These are phyloP conservation scores for Pseudocercospora macadamiae DNA, from an alignment of 2,329 filamentous ascomycete species.

Conservation along the genomic window DNA sequence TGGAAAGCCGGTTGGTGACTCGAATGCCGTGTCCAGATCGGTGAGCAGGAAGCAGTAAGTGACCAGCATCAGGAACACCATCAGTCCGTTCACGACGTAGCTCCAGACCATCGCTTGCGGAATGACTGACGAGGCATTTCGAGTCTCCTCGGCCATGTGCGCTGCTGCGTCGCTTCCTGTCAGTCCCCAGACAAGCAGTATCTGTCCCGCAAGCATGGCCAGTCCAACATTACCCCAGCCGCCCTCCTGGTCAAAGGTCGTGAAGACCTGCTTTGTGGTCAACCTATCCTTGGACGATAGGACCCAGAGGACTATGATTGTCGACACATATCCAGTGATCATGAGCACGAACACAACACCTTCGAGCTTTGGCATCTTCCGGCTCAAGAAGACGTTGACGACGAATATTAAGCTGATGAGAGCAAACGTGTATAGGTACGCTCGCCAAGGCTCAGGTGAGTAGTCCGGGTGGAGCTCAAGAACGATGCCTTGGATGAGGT, in stretches of 20 bases:
- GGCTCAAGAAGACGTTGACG: constrained; percentile 51
- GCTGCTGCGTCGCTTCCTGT: constrained; percentile 14
- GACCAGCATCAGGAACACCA: constrained; percentile 18
- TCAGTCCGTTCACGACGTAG: constrained; percentile 12
- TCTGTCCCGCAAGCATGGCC: constrained; percentile 11
- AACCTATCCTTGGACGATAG: constrained; percentile 28
- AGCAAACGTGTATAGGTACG: constrained; percentile 53
- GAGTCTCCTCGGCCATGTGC: constrained; percentile 22
- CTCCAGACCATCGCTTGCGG: constrained; percentile 14
- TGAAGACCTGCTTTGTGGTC: constrained; percentile 28
- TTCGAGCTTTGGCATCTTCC: constrained; percentile 53
- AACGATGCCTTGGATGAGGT: constrained; percentile 19
- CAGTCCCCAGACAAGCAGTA: constrained; percentile 2
- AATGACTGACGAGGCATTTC: constrained; percentile 10
- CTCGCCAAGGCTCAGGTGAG: constrained; percentile 43
- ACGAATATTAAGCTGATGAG: constrained; percentile 42
- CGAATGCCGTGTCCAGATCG: constrained; percentile 25
- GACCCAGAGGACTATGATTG: constrained; percentile 52
- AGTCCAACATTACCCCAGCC: constrained; percentile 12
- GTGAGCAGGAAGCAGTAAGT: constrained; percentile 41
- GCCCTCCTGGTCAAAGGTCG: constrained; percentile 27
- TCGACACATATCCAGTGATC: constrained; percentile 57
- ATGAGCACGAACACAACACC: constrained; percentile 54
- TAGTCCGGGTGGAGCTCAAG: constrained; percentile 21
- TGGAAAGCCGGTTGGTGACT: constrained; percentile 31